These are phyloP conservation scores for Kitagawia praeruptora DNA, from an alignment of 129 eudicot genomes.

Conservation along the genomic window DNA sequence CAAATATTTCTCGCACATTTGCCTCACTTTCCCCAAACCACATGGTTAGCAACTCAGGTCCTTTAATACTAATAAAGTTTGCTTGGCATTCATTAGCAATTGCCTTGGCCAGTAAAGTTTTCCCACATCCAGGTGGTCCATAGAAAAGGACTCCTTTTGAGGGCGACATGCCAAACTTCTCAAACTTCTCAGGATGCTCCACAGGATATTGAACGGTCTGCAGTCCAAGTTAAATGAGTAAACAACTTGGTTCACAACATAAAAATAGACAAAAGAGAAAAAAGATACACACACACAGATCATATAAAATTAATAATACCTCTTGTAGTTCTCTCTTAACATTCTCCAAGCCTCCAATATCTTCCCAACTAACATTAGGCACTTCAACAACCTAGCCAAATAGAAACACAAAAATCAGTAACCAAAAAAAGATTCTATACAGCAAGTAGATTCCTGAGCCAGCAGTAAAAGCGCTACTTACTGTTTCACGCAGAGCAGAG, in stretches of 20 bases:
- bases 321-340: conserved; percentile 96
- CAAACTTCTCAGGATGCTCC: conserved; percentile 97
- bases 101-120: conserved; percentile 91
- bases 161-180: conserved; percentile 95
- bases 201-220: conserved; percentile 98
- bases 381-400: conserved; percentile 64
- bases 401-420: not conserved
- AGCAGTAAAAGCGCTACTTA: conserved; percentile 6
- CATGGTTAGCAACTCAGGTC: conserved; percentile 94
- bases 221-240: conserved; percentile 7
- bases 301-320: conserved; percentile 24
- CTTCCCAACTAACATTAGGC: conserved; percentile 86
- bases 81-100: conserved; percentile 98
- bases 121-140: conserved; percentile 98
- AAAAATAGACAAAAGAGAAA: not conserved
- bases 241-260: not conserved
- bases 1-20: conserved; percentile 88
- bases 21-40: conserved; percentile 99
- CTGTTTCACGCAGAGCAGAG: conserved; percentile 94
- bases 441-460: not conserved
- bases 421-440: not conserved
- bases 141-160: conserved; percentile 95
- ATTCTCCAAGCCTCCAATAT: conserved; percentile 94
- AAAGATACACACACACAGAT: not conserved
- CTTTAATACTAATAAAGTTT: conserved; percentile 82